Evolutionary conservation across 371 early-diverging fungal species (phyloP).

Genomic region (Syncephalis plumigaleata): DNA sequence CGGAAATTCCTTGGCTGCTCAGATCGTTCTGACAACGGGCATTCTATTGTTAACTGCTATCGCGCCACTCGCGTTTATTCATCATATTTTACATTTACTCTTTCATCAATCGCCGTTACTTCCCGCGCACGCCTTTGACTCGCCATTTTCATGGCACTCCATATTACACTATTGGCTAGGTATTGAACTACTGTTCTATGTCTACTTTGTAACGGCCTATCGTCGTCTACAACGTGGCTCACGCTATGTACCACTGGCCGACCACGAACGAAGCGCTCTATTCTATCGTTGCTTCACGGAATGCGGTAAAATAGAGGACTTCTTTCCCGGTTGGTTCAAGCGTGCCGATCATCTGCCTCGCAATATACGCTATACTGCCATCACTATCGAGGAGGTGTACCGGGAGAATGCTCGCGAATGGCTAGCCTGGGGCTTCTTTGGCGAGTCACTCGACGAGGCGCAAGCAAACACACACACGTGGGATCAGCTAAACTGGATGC

Average conservation of each 20-base stretch:
- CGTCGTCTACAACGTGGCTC: constrained; percentile 1
- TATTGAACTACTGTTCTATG: constrained; percentile 3
- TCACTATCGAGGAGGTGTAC: background rate
- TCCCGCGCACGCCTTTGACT: background rate
- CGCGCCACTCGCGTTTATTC: background rate
- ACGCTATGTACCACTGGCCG: background rate
- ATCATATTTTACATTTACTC: constrained; percentile 1
- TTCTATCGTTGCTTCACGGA: background rate
- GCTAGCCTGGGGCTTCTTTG: constrained; percentile 3
- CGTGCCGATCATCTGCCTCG: too few relatives aligned
- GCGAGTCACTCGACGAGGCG: background rate
- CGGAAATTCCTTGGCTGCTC: too few relatives aligned
- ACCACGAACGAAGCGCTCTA: background rate
- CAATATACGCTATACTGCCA: background rate
- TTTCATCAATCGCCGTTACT: background rate
- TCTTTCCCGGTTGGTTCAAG: constrained; percentile 4
- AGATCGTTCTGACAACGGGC: too few relatives aligned
- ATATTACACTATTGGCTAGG: constrained; percentile 4
- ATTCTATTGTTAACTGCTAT: background rate
- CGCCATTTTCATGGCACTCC: background rate
- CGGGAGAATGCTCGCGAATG: constrained; percentile 2
- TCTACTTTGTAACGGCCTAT: constrained; percentile 2
- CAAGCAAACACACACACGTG: background rate
- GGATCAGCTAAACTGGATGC: constrained; percentile 17
- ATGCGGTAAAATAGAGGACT: background rate